Evolutionary conservation across 352 stramenopile species (phyloP).

Genomic region (Phytophthora pinifolia): DNA sequence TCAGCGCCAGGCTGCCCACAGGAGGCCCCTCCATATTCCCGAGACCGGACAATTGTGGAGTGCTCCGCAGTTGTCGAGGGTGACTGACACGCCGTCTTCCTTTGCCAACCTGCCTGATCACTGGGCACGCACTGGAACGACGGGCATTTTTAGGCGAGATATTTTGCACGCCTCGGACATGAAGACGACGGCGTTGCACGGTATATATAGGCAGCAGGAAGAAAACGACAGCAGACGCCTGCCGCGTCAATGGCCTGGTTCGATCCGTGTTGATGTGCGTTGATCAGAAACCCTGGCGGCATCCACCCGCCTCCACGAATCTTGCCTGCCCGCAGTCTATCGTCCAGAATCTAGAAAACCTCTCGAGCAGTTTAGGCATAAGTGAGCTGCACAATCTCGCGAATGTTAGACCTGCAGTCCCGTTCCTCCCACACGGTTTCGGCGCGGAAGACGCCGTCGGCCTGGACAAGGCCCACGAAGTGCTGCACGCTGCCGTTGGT

Average conservation of each 20-base stretch:
- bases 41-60: constrained; percentile 18
- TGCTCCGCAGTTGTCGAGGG: constrained; percentile 13
- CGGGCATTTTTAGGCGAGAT: constrained; percentile 18
- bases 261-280: constrained; percentile 12
- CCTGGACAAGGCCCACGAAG: constrained; percentile 61
- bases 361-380: constrained; percentile 17
- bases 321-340: constrained; percentile 5
- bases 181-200: constrained; percentile 8
- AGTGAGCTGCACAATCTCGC: constrained; percentile 72
- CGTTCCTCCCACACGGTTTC: constrained; percentile 70
- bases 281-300: constrained; percentile 15
- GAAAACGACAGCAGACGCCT: constrained; percentile 4
- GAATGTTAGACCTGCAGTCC: constrained; percentile 78
- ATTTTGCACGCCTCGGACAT: constrained; percentile 8
- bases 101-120: constrained; percentile 4
- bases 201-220: constrained; percentile 27
- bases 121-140: too few species aligned
- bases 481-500: constrained; percentile 87
- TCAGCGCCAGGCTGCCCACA: constrained; percentile 35
- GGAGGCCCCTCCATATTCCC: constrained; percentile 31
- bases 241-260: constrained; percentile 14
- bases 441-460: constrained; percentile 49
- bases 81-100: constrained; percentile 14
- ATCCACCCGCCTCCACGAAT: constrained; percentile 6
- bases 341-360: constrained; percentile 2